Percentiles rank a stretch among this genome's conserved stretches.
These are phyloP conservation scores for Polygonum maritimum DNA, from an alignment of 148 eudicot genomes.

Conservation along the genomic window DNA sequence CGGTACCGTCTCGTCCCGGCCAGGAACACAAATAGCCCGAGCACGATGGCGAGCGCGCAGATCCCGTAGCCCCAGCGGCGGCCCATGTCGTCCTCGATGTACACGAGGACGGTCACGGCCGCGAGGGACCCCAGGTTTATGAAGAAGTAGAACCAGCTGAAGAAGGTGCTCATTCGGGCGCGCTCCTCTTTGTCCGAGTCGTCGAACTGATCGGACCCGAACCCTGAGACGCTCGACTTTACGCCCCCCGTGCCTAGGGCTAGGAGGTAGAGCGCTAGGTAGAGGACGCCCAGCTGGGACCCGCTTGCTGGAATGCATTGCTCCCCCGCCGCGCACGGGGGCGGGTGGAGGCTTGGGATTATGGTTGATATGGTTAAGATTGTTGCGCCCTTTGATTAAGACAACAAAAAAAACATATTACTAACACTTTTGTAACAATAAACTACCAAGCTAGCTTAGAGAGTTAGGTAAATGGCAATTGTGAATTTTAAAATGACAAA, in stretches of 20 bases:
- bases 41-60: constrained; percentile 23
- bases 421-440: too few species aligned
- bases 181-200: constrained; percentile 33
- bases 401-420: too few species aligned
- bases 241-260: constrained; percentile 66
- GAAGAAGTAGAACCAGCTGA: constrained; percentile 40
- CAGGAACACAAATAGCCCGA: constrained; percentile 21
- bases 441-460: too few species aligned
- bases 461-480: too few species aligned
- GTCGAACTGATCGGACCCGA: constrained; percentile 61
- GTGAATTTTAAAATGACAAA: background rate
- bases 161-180: constrained; percentile 38
- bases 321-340: constrained; percentile 10
- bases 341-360: constrained; percentile 33
- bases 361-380: constrained; percentile 26
- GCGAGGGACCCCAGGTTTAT: constrained; percentile 5
- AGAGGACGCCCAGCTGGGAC: constrained; percentile 31
- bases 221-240: constrained; percentile 56
- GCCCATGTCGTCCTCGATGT: constrained; percentile 12
- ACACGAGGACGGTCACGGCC: constrained; percentile 11
- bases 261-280: constrained; percentile 39
- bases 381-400: constrained; percentile 22
- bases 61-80: constrained; percentile 13
- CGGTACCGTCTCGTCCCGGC: constrained; percentile 33
- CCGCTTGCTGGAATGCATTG: constrained; percentile 19